These are phyloP conservation scores for Salicornia ramosissima DNA, from an alignment of 148 eudicot genomes.

Conservation along the genomic window DNA sequence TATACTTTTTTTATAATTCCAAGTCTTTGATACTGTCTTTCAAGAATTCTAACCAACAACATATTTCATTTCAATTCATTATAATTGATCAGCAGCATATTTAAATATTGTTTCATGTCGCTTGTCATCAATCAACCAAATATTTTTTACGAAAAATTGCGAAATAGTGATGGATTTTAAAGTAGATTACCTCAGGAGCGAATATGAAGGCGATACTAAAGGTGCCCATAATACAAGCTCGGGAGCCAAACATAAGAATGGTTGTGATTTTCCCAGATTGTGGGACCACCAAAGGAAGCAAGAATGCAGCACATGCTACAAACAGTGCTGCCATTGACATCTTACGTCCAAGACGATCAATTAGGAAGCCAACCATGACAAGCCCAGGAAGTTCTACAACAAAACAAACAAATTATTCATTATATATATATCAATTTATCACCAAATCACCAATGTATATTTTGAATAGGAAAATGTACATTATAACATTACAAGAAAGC, in stretches of 20 bases:
- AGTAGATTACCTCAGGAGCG: constrained; percentile 10
- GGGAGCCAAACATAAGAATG: background rate
- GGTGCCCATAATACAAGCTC: constrained; percentile 5
- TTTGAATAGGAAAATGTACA: too few relatives aligned
- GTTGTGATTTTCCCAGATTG: background rate
- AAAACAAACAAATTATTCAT: background rate
- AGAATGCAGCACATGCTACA: background rate
- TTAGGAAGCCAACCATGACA: background rate
- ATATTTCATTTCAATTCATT: too few relatives aligned
- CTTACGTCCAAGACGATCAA: constrained; percentile 8
- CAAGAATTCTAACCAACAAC: too few relatives aligned
- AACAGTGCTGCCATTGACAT: background rate
- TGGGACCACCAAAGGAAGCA: background rate
- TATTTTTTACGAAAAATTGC: too few relatives aligned
- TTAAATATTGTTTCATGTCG: too few relatives aligned
- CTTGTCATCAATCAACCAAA: too few relatives aligned
- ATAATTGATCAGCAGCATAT: too few relatives aligned
- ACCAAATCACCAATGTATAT: too few relatives aligned
- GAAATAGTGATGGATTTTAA: background rate
- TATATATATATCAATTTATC: too few relatives aligned
- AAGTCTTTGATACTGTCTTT: too few relatives aligned
- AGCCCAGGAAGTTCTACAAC: constrained; percentile 1
- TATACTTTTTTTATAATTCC: too few relatives aligned
- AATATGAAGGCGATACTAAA: constrained; percentile 2
- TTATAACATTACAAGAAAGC: too few relatives aligned